A percentile compares a stretch with the other conserved stretches of the same genome.
phyloP scores from a whole-genome alignment of 805 yeast genomes.

The Metschnikowia shivogae region DNA sequence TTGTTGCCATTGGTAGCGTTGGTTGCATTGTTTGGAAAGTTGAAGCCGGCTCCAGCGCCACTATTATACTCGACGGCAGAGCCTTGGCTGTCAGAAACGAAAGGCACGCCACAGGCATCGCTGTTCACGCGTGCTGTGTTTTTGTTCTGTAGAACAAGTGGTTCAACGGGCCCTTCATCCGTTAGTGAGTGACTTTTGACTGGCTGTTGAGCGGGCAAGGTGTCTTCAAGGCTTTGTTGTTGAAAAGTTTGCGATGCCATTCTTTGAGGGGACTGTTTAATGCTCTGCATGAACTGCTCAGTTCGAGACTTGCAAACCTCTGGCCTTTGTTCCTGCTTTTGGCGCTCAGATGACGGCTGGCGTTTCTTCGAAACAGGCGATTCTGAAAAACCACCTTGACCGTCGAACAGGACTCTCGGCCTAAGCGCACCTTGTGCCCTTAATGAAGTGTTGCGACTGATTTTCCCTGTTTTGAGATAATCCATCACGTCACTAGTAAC shows the following conservation, averaged over 20 bases:
- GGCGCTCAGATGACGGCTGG: neutral
- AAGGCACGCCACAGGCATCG: neutral
- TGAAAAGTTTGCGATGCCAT: neutral
- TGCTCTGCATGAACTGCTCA: neutral
- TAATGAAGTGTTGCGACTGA: conserved; percentile 3
- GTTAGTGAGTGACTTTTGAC: neutral
- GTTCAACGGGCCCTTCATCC: neutral
- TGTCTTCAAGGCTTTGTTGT: too few species aligned
- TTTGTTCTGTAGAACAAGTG: conserved; percentile 1
- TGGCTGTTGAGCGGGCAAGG: neutral
- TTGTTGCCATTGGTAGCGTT: conserved; percentile 32
- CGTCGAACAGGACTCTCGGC: neutral
- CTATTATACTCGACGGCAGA: conserved; percentile 22
- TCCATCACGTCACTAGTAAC: conserved; percentile 10
- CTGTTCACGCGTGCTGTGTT: neutral
- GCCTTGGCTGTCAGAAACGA: neutral
- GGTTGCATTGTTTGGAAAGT: conserved; percentile 32
- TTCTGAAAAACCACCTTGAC: neutral
- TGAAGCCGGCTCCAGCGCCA: conserved; percentile 34
- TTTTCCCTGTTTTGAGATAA: conserved; percentile 2
- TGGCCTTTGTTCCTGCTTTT: neutral
- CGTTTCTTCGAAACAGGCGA: neutral
- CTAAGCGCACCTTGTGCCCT: neutral
- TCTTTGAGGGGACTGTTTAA: neutral
- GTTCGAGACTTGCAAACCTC: neutral